phyloP scores from a whole-genome alignment of 495 filamentous ascomycete genomes.

The Xylaria intraflava region DNA sequence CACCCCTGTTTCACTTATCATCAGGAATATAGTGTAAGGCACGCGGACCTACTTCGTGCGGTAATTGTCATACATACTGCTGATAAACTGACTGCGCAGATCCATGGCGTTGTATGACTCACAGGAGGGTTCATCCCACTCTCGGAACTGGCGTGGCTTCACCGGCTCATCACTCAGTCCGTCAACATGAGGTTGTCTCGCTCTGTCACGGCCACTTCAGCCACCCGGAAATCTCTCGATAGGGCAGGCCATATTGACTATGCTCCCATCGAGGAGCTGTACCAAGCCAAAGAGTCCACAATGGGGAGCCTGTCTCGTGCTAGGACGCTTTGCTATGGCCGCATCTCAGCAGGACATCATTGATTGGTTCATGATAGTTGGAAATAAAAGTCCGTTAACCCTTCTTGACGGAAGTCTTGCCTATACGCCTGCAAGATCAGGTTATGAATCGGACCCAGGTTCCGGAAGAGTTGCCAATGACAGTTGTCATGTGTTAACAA shows the following conservation, averaged over 20 bases:
- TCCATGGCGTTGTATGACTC: too few species aligned
- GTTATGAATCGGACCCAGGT: not conserved
- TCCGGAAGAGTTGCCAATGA: not conserved
- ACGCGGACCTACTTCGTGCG: too few species aligned
- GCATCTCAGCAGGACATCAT: constrained; percentile 4
- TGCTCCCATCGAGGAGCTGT: not conserved
- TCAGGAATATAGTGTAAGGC: too few species aligned
- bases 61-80: too few species aligned
- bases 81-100: too few species aligned
- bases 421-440: not conserved
- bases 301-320: constrained; percentile 8
- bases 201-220: constrained; percentile 3
- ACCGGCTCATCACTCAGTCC: not conserved
- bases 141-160: too few species aligned
- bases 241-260: constrained; percentile 4
- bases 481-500: constrained; percentile 6
- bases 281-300: constrained; percentile 5
- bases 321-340: constrained; percentile 8
- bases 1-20: too few species aligned
- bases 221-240: constrained; percentile 7
- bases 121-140: too few species aligned
- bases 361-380: constrained; percentile 7
- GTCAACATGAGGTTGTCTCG: constrained; percentile 3
- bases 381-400: constrained; percentile 1
- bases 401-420: constrained; percentile 4